phyloP scores from a whole-genome alignment of 1,139 yeast species.

The Hansenula lynferdii region DNA sequence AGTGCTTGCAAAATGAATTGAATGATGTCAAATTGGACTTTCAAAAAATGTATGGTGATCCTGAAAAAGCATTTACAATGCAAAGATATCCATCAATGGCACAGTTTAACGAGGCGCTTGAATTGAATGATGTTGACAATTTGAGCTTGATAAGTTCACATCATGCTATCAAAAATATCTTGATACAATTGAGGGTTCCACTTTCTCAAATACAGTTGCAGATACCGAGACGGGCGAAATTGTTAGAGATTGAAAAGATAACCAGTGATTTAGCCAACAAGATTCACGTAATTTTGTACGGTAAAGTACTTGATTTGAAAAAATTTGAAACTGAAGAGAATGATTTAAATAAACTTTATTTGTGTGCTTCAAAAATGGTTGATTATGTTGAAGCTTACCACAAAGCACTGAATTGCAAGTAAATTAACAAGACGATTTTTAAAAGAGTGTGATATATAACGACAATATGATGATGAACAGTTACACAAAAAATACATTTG shows the following conservation, averaged over 20 bases:
- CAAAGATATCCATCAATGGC: slow-evolving; percentile 12
- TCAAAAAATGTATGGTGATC: slow-evolving; percentile 7
- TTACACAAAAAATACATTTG: too few relatives aligned
- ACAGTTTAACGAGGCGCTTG: slow-evolving; percentile 13
- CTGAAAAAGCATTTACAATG: slow-evolving; percentile 7
- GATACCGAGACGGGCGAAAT: slow-evolving; percentile 9
- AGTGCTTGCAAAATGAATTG: neutral
- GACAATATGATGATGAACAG: too few relatives aligned
- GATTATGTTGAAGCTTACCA: too few relatives aligned
- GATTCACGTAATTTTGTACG: slow-evolving; percentile 18
- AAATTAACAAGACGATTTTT: too few relatives aligned
- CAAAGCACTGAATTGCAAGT: too few relatives aligned
- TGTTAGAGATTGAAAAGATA: slow-evolving; percentile 8
- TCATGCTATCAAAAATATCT: slow-evolving; percentile 19
- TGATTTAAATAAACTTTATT: too few relatives aligned
- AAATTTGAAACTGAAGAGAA: too few relatives aligned
- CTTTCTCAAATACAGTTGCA: slow-evolving; percentile 9
- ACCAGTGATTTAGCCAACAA: slow-evolving; percentile 16
- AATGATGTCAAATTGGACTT: neutral
- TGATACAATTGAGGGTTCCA: slow-evolving; percentile 18
- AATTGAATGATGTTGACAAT: slow-evolving; percentile 14
- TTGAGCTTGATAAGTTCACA: slow-evolving; percentile 15
- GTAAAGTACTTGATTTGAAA: slow-evolving; percentile 10
- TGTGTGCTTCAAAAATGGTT: too few relatives aligned
- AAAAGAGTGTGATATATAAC: too few relatives aligned